These are phyloP conservation scores for Candida palmyrensis DNA, from an alignment of 805 yeast species.

Conservation along the genomic window DNA sequence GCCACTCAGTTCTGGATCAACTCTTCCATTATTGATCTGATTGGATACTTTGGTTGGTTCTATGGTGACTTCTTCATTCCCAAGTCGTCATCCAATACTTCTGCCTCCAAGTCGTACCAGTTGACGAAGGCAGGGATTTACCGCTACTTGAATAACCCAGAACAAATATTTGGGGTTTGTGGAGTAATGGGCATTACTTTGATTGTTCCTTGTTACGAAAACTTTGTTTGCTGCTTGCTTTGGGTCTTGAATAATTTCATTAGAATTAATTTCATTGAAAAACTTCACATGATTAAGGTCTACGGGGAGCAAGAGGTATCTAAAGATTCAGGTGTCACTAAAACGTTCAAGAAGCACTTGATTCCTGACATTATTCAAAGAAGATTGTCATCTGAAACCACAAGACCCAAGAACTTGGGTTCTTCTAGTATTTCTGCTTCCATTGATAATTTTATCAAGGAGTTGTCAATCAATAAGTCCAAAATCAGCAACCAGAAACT, in stretches of 20 bases:
- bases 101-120: conserved; percentile 33
- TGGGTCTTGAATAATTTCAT: conserved; percentile 66
- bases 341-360: conserved; percentile 37
- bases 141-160: conserved; percentile 79
- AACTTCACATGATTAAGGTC: conserved; percentile 69
- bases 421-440: conserved; percentile 33
- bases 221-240: conserved; percentile 44
- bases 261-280: conserved; percentile 70
- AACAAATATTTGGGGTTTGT: conserved; percentile 69
- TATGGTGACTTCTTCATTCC: conserved; percentile 80
- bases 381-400: conserved; percentile 18
- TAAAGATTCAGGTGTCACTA: conserved; percentile 48
- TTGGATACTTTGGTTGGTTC: conserved; percentile 87
- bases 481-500: conserved; percentile 29
- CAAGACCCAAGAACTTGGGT: conserved; percentile 11
- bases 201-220: conserved; percentile 47
- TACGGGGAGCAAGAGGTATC: conserved; percentile 62
- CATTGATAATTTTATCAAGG: conserved; percentile 42
- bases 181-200: conserved; percentile 76
- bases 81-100: conserved; percentile 34
- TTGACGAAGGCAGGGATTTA: conserved; percentile 77
- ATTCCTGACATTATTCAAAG: conserved; percentile 34
- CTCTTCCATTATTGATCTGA: conserved; percentile 58
- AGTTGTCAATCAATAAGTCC: conserved; percentile 29
- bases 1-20: conserved; percentile 66